Conservation (phyloP, 2,329 filamentous ascomycete species). For the Fusarium succisae region DNA sequence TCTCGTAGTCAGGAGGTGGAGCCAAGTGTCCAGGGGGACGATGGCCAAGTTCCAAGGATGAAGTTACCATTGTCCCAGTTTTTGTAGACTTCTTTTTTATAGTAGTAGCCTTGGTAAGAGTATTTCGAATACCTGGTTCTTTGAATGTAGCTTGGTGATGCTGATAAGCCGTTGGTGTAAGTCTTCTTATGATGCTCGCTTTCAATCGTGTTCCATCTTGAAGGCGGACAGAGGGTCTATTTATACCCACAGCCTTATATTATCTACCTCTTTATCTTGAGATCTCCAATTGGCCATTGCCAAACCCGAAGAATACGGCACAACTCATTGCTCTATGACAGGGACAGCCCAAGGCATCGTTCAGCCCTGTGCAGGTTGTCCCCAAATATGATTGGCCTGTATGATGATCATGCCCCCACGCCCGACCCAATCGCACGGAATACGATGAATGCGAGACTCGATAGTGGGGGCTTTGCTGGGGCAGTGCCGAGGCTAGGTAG, state of each 20-base stretch:
- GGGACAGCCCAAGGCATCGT: slow-evolving; percentile 12
- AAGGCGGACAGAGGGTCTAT: background rate
- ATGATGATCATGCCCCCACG: slow-evolving; percentile 7
- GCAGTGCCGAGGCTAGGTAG: slow-evolving; percentile 12
- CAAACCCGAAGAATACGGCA: slow-evolving; percentile 35
- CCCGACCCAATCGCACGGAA: slow-evolving; percentile 17
- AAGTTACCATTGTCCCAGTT: background rate
- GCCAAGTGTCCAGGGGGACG: slow-evolving; percentile 22
- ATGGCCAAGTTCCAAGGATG: background rate
- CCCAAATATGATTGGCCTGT: slow-evolving; percentile 22
- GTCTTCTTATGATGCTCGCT: background rate
- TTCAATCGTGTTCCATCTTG: background rate
- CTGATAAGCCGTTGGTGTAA: background rate
- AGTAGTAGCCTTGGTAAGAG: no score
- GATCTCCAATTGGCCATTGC: background rate
- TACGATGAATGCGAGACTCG: slow-evolving; percentile 46
- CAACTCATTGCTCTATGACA: background rate
- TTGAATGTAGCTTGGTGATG: background rate
- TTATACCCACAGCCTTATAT: background rate
- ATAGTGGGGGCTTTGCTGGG: slow-evolving; percentile 28
- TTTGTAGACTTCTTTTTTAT: slow-evolving; percentile 17
- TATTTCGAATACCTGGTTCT: background rate
- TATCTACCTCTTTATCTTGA: background rate
- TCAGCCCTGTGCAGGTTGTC: slow-evolving; percentile 16
- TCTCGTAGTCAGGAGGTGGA: slow-evolving; percentile 45